Conservation (phyloP, 2,329 filamentous ascomycete species). For the Sarocladiaceae sp. region DNA sequence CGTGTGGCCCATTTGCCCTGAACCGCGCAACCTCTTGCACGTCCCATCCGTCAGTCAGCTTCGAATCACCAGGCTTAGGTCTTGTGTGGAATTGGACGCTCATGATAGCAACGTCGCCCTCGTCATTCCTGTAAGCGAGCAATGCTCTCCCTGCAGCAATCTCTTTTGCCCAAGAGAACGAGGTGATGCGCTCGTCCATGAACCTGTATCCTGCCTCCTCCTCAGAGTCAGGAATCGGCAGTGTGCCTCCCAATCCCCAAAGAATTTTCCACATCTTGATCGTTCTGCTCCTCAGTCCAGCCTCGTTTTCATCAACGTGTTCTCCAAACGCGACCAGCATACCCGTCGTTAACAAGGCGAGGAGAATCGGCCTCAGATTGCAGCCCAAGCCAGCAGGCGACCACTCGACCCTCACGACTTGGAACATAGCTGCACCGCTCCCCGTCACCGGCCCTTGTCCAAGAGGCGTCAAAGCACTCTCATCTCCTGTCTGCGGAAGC, state of each 20-base stretch:
- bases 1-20: constrained; percentile 38
- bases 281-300: constrained; percentile 28
- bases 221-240: constrained; percentile 40
- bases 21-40: constrained; percentile 47
- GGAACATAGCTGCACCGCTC: constrained; percentile 45
- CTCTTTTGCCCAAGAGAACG: constrained; percentile 48
- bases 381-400: constrained; percentile 52
- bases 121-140: constrained; percentile 46
- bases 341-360: constrained; percentile 44
- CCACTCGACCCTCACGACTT: constrained; percentile 49
- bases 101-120: constrained; percentile 43
- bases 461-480: constrained; percentile 14
- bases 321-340: constrained; percentile 47
- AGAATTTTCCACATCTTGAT: constrained; percentile 47
- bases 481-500: constrained; percentile 20
- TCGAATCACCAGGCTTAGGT: constrained; percentile 13
- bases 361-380: constrained; percentile 46
- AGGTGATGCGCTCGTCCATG: constrained; percentile 39
- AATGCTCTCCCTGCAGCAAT: constrained; percentile 34
- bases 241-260: constrained; percentile 48
- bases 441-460: constrained; percentile 30
- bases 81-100: constrained; percentile 35
- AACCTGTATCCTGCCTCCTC: constrained; percentile 23
- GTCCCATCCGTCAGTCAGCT: constrained; percentile 36
- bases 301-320: constrained; percentile 20